Conservation (phyloP, 371 early-diverging fungal genomes). For the Circinella umbellata region DNA sequence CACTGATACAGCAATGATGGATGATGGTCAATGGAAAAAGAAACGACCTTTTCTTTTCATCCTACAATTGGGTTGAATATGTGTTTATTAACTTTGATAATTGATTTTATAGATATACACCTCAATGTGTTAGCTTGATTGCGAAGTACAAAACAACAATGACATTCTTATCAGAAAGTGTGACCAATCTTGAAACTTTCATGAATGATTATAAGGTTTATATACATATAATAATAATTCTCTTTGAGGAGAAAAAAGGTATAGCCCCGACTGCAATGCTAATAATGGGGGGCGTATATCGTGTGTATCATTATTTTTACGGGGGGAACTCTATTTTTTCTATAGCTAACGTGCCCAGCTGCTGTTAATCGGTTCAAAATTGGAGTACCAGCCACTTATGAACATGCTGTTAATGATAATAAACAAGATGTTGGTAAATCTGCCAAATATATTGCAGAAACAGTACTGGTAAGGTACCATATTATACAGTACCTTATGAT, state of each 20-base stretch:
- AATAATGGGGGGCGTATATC: no score
- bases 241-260: neutral
- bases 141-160: conserved; percentile 92
- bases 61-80: no score
- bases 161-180: conserved; percentile 73
- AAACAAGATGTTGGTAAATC: conserved; percentile 56
- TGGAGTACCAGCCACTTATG: conserved; percentile 89
- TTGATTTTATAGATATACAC: conserved; percentile 73
- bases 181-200: conserved; percentile 78
- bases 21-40: no score
- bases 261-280: neutral
- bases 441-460: conserved; percentile 87
- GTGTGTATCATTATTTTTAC: neutral
- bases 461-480: conserved; percentile 62
- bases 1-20: no score
- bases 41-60: neutral
- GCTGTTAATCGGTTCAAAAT: conserved; percentile 82
- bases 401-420: conserved; percentile 74
- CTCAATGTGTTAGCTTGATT: conserved; percentile 88
- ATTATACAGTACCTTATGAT: no score
- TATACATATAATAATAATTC: neutral
- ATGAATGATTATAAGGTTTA: conserved; percentile 82
- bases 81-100: no score
- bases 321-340: neutral
- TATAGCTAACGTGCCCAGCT: conserved; percentile 77